These are phyloP conservation scores for Termitomyces sp. DNA, from an alignment of 768 basidiomycete species.

Conservation along the genomic window DNA sequence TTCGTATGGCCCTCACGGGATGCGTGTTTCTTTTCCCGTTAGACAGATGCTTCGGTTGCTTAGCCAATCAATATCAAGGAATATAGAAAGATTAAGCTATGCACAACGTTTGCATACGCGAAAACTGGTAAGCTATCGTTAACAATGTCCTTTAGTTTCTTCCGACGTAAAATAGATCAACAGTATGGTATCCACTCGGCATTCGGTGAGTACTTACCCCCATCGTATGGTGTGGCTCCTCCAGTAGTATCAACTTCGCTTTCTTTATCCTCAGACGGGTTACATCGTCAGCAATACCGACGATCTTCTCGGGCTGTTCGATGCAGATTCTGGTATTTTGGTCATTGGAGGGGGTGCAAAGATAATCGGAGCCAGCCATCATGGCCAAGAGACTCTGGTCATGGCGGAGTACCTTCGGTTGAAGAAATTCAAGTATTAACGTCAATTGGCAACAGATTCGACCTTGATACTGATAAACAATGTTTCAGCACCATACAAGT, in stretches of 20 bases:
- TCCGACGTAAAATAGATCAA: conserved; percentile 46
- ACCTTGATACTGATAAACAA: background rate
- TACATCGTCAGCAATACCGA: conserved; percentile 80
- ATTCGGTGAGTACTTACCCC: conserved; percentile 40
- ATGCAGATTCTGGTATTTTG: conserved; percentile 70
- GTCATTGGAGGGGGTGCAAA: conserved; percentile 69
- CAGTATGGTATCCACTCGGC: conserved; percentile 57
- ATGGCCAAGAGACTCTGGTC: conserved; percentile 74
- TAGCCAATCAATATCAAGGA: conserved; percentile 74
- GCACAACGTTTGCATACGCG: conserved; percentile 69
- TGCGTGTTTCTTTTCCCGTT: conserved; percentile 82
- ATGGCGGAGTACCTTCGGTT: conserved; percentile 76
- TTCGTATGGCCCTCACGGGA: conserved; percentile 71
- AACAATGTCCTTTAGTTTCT: background rate
- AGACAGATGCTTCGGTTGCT: conserved; percentile 78
- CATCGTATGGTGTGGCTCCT: too few species aligned
- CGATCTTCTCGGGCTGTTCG: conserved; percentile 72
- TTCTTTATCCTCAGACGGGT: conserved; percentile 36
- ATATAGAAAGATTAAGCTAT: conserved; percentile 75
- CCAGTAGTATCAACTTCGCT: background rate
- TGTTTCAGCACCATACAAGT: conserved; percentile 56
- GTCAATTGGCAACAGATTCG: background rate
- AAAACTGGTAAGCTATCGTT: conserved; percentile 48
- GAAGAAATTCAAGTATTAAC: conserved; percentile 53
- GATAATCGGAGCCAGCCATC: conserved; percentile 61